Evolutionary conservation across 768 basidiomycete species (phyloP).

Genomic region (Kwoniella newhampshirensis): DNA sequence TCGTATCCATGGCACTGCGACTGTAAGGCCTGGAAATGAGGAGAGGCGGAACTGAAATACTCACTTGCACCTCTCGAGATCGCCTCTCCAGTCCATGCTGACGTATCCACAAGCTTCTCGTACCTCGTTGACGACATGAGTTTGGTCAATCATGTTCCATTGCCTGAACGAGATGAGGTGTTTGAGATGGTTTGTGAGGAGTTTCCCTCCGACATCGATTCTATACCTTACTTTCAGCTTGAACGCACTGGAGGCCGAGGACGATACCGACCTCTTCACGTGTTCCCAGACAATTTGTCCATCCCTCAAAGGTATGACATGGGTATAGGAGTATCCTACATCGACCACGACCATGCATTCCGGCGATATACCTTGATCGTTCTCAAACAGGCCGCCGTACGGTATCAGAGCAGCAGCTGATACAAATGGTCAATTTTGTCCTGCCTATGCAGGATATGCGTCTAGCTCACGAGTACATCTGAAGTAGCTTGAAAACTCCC

Average conservation of each 20-base stretch:
- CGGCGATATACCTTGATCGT: constrained; percentile 57
- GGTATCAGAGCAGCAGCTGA: constrained; percentile 78
- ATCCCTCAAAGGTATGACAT: constrained; percentile 78
- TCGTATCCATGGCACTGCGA: too few species aligned
- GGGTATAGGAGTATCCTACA: constrained; percentile 91
- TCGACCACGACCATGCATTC: constrained; percentile 83
- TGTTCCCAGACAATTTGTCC: constrained; percentile 74
- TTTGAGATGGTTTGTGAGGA: constrained; percentile 92
- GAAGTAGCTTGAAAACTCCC: constrained; percentile 80
- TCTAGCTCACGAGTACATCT: constrained; percentile 72
- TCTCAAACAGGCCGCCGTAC: constrained; percentile 67
- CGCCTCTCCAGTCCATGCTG: constrained; percentile 65
- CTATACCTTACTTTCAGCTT: constrained; percentile 55
- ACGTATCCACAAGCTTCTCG: constrained; percentile 91
- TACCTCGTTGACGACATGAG: constrained; percentile 86
- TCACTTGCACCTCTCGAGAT: constrained; percentile 77
- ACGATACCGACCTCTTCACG: constrained; percentile 66
- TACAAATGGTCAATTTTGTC: too few species aligned
- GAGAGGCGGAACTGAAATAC: constrained; percentile 41
- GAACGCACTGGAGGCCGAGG: constrained; percentile 2
- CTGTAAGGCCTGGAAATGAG: too few species aligned
- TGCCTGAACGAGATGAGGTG: constrained; percentile 91
- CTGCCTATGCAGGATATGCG: neutral
- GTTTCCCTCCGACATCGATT: constrained; percentile 91
- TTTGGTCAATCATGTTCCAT: constrained; percentile 99